Conservation (phyloP, 139 green algal species). For the Ulvella scutata region DNA sequence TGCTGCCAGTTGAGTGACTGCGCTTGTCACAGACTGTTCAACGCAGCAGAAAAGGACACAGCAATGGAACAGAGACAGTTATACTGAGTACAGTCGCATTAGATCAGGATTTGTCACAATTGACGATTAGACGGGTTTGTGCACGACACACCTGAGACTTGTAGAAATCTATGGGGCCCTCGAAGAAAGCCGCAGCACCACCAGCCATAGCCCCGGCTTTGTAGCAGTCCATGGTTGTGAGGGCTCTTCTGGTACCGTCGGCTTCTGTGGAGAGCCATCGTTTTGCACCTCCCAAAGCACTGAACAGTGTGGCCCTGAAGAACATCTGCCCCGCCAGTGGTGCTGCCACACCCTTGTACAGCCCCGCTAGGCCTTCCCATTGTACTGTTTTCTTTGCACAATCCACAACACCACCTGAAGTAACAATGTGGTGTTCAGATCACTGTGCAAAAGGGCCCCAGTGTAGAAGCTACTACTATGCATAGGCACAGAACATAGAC, state of each 20-base stretch:
- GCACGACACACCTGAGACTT: constrained; percentile 55
- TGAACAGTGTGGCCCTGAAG: constrained; percentile 78
- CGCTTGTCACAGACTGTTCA: no score
- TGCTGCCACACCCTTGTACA: constrained; percentile 90
- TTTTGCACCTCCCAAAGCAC: constrained; percentile 65
- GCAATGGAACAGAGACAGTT: no score
- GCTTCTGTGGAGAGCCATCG: constrained; percentile 59
- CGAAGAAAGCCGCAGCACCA: constrained; percentile 68
- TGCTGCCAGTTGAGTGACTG: no score
- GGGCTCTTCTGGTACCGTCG: constrained; percentile 39
- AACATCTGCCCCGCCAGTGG: constrained; percentile 87
- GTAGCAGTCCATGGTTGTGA: constrained; percentile 28
- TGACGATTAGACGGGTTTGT: no score
- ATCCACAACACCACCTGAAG: constrained; percentile 67
- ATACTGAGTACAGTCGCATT: no score
- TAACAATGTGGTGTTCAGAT: neutral
- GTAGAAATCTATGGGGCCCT: constrained; percentile 91
- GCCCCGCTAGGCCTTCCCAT: constrained; percentile 67
- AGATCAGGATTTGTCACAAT: no score
- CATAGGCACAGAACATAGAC: no score
- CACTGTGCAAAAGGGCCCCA: no score
- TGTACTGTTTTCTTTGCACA: constrained; percentile 79
- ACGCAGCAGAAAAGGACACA: no score
- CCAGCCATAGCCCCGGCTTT: constrained; percentile 66
- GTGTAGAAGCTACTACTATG: no score